Percentiles rank a stretch among this genome's conserved stretches.
These are phyloP conservation scores for Collybiopsis confluens DNA, from an alignment of 768 basidiomycete species.

Conservation along the genomic window DNA sequence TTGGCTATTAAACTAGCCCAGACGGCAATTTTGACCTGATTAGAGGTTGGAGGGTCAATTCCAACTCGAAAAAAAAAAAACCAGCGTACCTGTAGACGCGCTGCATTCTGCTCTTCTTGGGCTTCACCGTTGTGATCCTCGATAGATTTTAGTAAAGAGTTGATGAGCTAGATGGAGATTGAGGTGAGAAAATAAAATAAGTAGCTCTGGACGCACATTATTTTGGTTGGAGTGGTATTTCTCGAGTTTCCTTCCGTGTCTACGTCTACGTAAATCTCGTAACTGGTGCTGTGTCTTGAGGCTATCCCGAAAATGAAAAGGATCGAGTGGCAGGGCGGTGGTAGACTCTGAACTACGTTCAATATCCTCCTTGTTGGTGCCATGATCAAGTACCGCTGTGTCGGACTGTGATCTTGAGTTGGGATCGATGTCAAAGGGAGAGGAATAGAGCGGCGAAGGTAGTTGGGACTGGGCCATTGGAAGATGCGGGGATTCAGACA, in stretches of 20 bases:
- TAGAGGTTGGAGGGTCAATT: not conserved
- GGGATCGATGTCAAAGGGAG: slow-evolving; percentile 7
- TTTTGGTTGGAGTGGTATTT: slow-evolving; percentile 46
- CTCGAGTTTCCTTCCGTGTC: not conserved
- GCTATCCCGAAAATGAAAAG: slow-evolving; percentile 61
- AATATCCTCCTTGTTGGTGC: slow-evolving; percentile 27
- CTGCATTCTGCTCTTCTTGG: slow-evolving; percentile 39
- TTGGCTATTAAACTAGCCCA: slow-evolving; percentile 80
- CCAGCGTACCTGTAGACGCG: slow-evolving; percentile 37
- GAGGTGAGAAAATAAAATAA: not conserved
- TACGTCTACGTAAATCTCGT: not conserved
- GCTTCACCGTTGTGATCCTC: slow-evolving; percentile 63
- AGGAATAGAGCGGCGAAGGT: slow-evolving; percentile 19
- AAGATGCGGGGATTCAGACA: slow-evolving; percentile 15
- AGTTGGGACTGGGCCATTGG: slow-evolving; percentile 23
- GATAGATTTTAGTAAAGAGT: slow-evolving; percentile 57
- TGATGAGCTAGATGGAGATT: slow-evolving; percentile 44
- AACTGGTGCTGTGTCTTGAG: slow-evolving; percentile 28
- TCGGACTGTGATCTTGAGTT: slow-evolving; percentile 35
- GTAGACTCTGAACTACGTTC: slow-evolving; percentile 36
- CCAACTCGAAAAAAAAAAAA: not conserved
- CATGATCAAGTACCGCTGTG: slow-evolving; percentile 45
- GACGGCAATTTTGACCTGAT: slow-evolving; percentile 82
- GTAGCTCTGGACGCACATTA: slow-evolving; percentile 26
- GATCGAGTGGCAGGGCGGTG: slow-evolving; percentile 43